Percentiles rank a stretch among this genome's conserved stretches.
phyloP scores from a whole-genome alignment of 2,329 filamentous ascomycete species.

The Magnaporthales sp. region DNA sequence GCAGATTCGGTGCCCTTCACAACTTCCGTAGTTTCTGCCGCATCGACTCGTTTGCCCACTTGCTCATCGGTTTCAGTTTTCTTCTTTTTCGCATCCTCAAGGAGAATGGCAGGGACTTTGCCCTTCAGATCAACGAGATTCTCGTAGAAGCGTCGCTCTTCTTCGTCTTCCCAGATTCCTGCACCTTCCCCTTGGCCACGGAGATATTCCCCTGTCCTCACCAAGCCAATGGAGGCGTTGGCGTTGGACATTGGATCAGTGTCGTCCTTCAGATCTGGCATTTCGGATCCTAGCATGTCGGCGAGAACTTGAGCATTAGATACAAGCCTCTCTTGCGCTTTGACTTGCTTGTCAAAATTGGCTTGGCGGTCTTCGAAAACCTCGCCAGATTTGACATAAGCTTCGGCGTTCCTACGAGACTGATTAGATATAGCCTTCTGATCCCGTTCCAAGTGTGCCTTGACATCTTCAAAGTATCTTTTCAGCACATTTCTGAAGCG shows the following conservation, averaged over 20 bases:
- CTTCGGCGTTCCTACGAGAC: conserved; percentile 90
- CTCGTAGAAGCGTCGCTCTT: conserved; percentile 96
- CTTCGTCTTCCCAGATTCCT: conserved; percentile 98
- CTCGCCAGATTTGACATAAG: conserved; percentile 96
- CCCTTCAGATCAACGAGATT: conserved; percentile 92
- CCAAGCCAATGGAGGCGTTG: conserved; percentile 78
- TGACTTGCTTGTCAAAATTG: conserved; percentile 90
- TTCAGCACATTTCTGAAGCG: conserved; percentile 79
- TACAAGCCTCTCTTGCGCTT: conserved; percentile 82
- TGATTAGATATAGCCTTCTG: conserved; percentile 83
- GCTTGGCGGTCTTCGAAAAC: conserved; percentile 96
- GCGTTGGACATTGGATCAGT: conserved; percentile 58
- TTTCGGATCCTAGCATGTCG: conserved; percentile 79
- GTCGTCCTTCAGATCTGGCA: conserved; percentile 86
- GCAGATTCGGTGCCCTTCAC: conserved; percentile 37
- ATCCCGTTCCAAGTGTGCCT: conserved; percentile 77
- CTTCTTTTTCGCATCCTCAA: conserved; percentile 94
- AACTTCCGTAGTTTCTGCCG: conserved; percentile 36
- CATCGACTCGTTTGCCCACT: conserved; percentile 65
- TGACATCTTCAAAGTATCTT: conserved; percentile 90
- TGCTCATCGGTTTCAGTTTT: conserved; percentile 75
- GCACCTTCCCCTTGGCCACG: conserved; percentile 82
- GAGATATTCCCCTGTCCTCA: conserved; percentile 90
- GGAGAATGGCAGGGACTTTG: conserved; percentile 84
- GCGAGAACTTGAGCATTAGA: conserved; percentile 86